phyloP scores from a whole-genome alignment of 2,329 filamentous ascomycete species.

The Juglanconis juglandina region DNA sequence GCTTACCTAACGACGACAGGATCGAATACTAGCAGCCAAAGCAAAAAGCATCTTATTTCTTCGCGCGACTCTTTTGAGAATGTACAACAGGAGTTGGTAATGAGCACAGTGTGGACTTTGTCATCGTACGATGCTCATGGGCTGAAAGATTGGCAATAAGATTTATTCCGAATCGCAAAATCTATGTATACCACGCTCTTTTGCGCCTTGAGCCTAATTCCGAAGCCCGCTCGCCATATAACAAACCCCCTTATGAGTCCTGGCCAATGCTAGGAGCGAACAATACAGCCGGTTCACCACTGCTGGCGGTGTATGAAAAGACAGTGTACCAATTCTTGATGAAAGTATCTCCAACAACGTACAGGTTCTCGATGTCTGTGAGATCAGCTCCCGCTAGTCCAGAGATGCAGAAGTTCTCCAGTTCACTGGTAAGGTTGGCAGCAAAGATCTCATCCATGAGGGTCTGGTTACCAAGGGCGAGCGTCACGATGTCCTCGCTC shows the following conservation, averaged over 20 bases:
- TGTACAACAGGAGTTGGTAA: too few relatives aligned
- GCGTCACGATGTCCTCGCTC: constrained; percentile 1
- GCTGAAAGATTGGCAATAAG: too few relatives aligned
- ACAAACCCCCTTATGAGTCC: background rate
- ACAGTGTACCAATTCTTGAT: constrained; percentile 15
- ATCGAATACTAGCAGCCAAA: too few relatives aligned
- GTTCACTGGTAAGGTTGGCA: background rate
- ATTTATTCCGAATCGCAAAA: background rate
- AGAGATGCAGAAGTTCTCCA: background rate
- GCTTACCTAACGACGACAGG: too few relatives aligned
- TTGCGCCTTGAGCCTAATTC: background rate
- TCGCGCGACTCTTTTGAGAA: too few relatives aligned
- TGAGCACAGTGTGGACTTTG: too few relatives aligned
- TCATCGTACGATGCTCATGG: too few relatives aligned
- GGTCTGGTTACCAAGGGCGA: constrained; percentile 9
- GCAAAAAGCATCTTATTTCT: too few relatives aligned
- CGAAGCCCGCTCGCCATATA: background rate
- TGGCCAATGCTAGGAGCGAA: constrained; percentile 4
- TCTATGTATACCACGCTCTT: background rate
- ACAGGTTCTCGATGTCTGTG: constrained; percentile 3
- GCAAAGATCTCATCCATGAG: background rate
- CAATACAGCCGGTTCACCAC: constrained; percentile 7
- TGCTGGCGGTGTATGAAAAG: constrained; percentile 4
- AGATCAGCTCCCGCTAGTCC: constrained; percentile 5
- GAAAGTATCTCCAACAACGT: constrained; percentile 7